Evolutionary conservation across 2,329 filamentous ascomycete genomes (phyloP).

Genomic region (Colletotrichum scovillei): DNA sequence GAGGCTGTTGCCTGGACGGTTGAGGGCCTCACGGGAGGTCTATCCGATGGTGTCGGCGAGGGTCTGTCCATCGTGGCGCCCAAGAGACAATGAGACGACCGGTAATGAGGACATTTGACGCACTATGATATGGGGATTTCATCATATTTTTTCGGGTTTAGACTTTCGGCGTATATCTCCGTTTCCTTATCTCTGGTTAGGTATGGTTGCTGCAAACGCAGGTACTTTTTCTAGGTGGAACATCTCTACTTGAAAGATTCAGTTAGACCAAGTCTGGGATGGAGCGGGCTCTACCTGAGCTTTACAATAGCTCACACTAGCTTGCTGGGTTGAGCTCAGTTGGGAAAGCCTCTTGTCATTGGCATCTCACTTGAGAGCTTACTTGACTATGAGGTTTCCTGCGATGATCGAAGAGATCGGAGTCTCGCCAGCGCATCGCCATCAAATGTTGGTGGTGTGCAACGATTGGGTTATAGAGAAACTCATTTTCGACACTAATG

Average conservation of each 20-base stretch:
- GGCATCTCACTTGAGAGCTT: not conserved
- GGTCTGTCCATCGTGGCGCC: conserved; percentile 39
- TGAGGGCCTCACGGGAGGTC: conserved; percentile 72
- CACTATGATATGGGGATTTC: not conserved
- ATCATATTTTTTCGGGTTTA: conserved; percentile 6
- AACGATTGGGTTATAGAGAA: not conserved
- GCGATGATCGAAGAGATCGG: not conserved
- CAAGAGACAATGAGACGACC: conserved; percentile 22
- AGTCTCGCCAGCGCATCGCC: not conserved
- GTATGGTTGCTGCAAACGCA: not conserved
- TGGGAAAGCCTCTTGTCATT: not conserved
- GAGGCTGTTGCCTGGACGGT: conserved; percentile 70
- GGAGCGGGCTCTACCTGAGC: not conserved
- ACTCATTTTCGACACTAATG: not conserved
- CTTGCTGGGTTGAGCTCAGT: not conserved
- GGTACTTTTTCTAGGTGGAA: not conserved
- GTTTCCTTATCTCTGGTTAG: not conserved
- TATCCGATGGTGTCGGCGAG: conserved; percentile 71
- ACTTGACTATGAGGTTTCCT: not conserved
- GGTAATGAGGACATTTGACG: not conserved
- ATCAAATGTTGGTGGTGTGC: not conserved
- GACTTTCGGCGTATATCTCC: conserved; percentile 25
- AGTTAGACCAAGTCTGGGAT: not conserved
- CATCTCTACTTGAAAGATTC: not conserved
- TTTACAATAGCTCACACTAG: not conserved